Evolutionary conservation across 106 monocot species (phyloP).

Genomic region (Dioscorea alata): DNA sequence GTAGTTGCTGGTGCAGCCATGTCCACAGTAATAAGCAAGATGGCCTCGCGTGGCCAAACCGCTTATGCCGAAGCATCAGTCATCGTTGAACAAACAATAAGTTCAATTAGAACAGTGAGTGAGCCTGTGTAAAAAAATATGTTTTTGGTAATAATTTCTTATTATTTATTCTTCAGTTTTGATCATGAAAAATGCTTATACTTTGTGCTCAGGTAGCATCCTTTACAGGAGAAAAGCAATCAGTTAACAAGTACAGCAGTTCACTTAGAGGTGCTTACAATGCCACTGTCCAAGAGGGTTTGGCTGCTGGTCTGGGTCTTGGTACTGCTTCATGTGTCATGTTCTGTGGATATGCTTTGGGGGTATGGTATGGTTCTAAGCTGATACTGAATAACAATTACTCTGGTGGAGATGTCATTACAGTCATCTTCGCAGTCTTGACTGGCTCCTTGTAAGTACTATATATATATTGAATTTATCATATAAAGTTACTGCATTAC

Average conservation of each 20-base stretch:
- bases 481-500: background rate
- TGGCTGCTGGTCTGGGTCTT: conserved; percentile 23
- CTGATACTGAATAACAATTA: conserved; percentile 20
- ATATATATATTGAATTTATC: background rate
- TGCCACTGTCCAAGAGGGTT: conserved; percentile 22
- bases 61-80: conserved; percentile 60
- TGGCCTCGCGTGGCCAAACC: conserved; percentile 48
- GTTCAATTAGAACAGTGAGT: conserved; percentile 76
- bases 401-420: conserved; percentile 20
- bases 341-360: conserved; percentile 26
- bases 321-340: conserved; percentile 12
- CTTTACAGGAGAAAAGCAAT: conserved; percentile 28
- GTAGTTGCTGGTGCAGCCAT: conserved; percentile 49
- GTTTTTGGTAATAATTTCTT: no score
- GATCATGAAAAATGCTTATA: background rate
- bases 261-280: conserved; percentile 14
- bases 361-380: conserved; percentile 26
- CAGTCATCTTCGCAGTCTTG: conserved; percentile 22
- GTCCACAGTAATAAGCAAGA: conserved; percentile 38
- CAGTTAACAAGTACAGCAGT: conserved; percentile 19
- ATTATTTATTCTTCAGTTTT: background rate
- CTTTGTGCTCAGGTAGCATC: conserved; percentile 23
- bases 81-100: conserved; percentile 66
- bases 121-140: background rate
- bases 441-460: conserved; percentile 29